Evolutionary conservation across 306 rosid species (phyloP).

Genomic region (Trichosanthes truncata): DNA sequence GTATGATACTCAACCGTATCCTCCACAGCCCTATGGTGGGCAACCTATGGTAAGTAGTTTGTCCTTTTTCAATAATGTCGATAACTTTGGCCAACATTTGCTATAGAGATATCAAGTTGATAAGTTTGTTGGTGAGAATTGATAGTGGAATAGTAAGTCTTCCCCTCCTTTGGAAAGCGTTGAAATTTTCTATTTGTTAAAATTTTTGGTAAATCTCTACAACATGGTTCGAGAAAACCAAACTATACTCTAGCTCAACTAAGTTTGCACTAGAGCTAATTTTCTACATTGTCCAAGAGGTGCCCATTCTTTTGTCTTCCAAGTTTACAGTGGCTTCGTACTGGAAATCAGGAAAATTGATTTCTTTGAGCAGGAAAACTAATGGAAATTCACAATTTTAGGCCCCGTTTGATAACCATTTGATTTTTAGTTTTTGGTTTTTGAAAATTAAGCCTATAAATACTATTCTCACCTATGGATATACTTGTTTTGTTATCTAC

Average conservation of each 20-base stretch:
- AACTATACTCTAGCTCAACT: neutral
- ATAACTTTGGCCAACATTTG: neutral
- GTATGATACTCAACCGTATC: conserved; percentile 65
- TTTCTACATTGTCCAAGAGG: neutral
- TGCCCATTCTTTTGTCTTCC: neutral
- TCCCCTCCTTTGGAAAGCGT: neutral
- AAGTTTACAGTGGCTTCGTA: neutral
- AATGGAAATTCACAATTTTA: neutral
- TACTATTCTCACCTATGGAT: no score
- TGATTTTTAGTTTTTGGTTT: no score
- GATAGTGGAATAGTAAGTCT: neutral
- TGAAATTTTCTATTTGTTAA: neutral
- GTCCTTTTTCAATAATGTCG: neutral
- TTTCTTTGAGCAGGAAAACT: neutral
- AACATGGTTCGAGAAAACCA: neutral
- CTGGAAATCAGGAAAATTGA: neutral
- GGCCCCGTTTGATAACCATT: no score
- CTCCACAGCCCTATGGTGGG: conserved; percentile 76
- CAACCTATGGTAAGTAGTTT: conserved; percentile 65
- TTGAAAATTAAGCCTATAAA: no score
- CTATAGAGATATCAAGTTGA: neutral
- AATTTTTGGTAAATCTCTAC: neutral
- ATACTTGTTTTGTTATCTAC: no score
- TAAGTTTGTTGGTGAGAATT: neutral
- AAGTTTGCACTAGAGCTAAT: neutral